Conservation (phyloP, 768 basidiomycete genomes). For the Naganishia onofrii region DNA sequence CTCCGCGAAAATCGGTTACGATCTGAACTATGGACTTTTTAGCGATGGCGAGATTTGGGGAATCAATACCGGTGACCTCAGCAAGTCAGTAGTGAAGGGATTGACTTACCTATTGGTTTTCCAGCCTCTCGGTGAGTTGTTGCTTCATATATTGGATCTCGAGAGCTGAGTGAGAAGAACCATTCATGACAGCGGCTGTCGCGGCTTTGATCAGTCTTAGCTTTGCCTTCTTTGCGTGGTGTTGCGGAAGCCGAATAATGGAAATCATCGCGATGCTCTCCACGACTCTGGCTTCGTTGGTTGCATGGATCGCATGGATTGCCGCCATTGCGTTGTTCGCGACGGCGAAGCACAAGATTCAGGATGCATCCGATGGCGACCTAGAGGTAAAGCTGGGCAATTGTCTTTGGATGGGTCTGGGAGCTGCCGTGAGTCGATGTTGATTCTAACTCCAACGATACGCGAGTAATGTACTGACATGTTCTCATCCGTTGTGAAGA, state of each 20-base stretch:
- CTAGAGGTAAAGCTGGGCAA: slow-evolving; percentile 11
- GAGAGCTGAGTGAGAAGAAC: not conserved
- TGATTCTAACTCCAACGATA: not conserved
- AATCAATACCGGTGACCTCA: not conserved
- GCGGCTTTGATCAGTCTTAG: slow-evolving; percentile 40
- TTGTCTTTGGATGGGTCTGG: slow-evolving; percentile 26
- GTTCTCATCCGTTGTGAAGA: not conserved
- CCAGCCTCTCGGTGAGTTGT: slow-evolving; percentile 23
- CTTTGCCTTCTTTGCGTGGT: slow-evolving; percentile 45
- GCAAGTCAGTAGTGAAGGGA: slow-evolving; percentile 17
- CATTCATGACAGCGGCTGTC: slow-evolving; percentile 35
- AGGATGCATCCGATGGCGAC: slow-evolving; percentile 1
- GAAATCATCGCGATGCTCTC: slow-evolving; percentile 38
- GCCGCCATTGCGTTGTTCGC: slow-evolving; percentile 15
- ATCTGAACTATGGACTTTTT: slow-evolving; percentile 7
- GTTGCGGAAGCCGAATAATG: slow-evolving; percentile 35
- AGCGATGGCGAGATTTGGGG: slow-evolving; percentile 10
- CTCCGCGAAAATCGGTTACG: slow-evolving; percentile 17
- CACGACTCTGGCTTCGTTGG: slow-evolving; percentile 4
- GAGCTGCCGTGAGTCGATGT: slow-evolving; percentile 23
- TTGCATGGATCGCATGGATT: slow-evolving; percentile 23
- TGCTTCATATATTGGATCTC: not conserved
- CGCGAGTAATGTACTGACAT: too few species aligned
- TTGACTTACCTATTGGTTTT: slow-evolving; percentile 25
- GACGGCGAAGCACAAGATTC: slow-evolving; percentile 13